These are phyloP conservation scores for Escallonia rubra DNA, from an alignment of 129 eudicot species.

Conservation along the genomic window DNA sequence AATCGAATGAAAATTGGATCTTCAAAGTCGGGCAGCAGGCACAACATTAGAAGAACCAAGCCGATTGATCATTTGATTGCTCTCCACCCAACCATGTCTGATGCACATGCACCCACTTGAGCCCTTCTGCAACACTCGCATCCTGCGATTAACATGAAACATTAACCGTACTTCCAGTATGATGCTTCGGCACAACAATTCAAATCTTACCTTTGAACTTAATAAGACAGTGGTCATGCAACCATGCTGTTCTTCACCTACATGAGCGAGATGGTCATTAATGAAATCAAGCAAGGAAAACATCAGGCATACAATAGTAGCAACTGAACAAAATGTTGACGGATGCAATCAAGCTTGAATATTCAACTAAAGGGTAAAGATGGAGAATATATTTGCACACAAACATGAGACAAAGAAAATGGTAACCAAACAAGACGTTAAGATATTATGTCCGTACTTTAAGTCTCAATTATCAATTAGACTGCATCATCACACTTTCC, in stretches of 20 bases:
- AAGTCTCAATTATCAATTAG: too few species aligned
- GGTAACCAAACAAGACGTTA: too few species aligned
- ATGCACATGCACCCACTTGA: slow-evolving; percentile 86
- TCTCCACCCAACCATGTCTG: slow-evolving; percentile 77
- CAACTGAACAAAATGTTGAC: not conserved
- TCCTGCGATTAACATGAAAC: slow-evolving; percentile 33
- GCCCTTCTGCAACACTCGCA: slow-evolving; percentile 52
- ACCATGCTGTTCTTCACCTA: slow-evolving; percentile 65
- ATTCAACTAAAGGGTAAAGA: not conserved
- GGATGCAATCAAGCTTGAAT: not conserved
- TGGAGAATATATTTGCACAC: not conserved
- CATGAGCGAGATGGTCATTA: slow-evolving; percentile 3
- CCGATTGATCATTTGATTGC: slow-evolving; percentile 20
- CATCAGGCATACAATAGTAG: not conserved
- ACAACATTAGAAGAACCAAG: slow-evolving; percentile 49
- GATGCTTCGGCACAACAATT: not conserved
- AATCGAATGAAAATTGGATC: not conserved
- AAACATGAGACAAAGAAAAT: too few species aligned
- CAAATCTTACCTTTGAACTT: slow-evolving; percentile 60
- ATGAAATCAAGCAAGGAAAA: not conserved
- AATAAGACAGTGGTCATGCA: slow-evolving; percentile 63
- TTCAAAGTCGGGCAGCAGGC: slow-evolving; percentile 17
- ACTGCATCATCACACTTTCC: too few species aligned
- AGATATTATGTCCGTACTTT: too few species aligned
- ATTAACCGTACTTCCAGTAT: not conserved